phyloP scores from a whole-genome alignment of 768 basidiomycete genomes.

The Pilatotrama ljubarskyi region DNA sequence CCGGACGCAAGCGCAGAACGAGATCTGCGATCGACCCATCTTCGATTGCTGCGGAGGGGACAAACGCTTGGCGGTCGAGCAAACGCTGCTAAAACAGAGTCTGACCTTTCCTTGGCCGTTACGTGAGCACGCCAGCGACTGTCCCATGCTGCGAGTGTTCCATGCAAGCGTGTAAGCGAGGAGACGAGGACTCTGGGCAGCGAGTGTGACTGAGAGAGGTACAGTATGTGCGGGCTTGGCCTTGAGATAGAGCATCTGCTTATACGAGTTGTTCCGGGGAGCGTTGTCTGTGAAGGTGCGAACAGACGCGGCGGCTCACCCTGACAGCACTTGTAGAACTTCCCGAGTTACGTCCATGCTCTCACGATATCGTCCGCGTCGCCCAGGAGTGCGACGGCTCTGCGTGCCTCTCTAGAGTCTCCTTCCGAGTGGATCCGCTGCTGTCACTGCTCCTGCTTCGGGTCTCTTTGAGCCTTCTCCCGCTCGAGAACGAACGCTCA shows the following conservation, averaged over 20 bases:
- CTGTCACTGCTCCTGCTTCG: slow-evolving; percentile 1
- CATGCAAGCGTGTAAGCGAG: no score
- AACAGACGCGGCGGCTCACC: no score
- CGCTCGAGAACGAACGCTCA: neutral
- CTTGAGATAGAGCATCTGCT: neutral
- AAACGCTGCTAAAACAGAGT: slow-evolving; percentile 1
- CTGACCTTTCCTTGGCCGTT: neutral
- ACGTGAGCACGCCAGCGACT: neutral
- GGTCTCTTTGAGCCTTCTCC: neutral
- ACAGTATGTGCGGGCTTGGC: neutral
- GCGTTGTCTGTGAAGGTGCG: no score
- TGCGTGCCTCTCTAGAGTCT: neutral
- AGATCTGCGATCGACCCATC: slow-evolving; percentile 12
- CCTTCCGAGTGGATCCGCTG: slow-evolving; percentile 10
- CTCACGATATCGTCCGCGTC: slow-evolving; percentile 5
- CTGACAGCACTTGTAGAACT: no score
- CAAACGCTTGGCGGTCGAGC: neutral
- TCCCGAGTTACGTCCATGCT: neutral
- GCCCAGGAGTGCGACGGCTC: neutral
- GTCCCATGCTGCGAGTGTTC: neutral
- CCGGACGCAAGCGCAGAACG: neutral
- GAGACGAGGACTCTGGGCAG: no score
- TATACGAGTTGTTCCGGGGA: no score
- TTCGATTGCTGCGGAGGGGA: slow-evolving; percentile 5
- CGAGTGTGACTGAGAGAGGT: no score